Conservation (phyloP, 306 rosid genomes). For the Sesbania bispinosa region DNA sequence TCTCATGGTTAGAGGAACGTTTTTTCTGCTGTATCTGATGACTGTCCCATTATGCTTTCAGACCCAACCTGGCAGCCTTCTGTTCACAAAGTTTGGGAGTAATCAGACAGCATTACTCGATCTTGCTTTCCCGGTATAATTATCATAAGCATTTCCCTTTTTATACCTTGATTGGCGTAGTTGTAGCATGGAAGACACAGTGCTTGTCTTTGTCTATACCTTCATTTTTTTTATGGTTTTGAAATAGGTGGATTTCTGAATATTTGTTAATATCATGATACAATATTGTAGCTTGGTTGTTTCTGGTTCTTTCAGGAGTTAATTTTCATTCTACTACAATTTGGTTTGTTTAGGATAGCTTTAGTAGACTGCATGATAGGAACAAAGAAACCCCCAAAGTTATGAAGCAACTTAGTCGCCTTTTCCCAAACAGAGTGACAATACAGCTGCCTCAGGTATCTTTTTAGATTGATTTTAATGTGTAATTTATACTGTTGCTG, state of each 20-base stretch:
- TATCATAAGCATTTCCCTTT: neutral
- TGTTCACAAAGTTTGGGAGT: constrained; percentile 89
- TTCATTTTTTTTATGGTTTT: constrained; percentile 5
- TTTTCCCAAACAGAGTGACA: constrained; percentile 87
- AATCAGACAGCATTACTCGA: constrained; percentile 94
- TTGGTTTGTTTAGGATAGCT: constrained; percentile 64
- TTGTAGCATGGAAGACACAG: constrained; percentile 4
- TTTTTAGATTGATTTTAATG: neutral
- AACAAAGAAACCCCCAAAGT: constrained; percentile 86
- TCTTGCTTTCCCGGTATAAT: constrained; percentile 93
- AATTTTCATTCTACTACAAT: neutral
- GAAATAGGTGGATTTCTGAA: neutral
- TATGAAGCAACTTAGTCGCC: constrained; percentile 78
- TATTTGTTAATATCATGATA: neutral
- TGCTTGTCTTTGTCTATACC: neutral
- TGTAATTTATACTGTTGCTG: constrained; percentile 7
- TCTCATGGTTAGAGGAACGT: neutral
- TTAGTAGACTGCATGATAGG: constrained; percentile 86
- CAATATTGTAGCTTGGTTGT: neutral
- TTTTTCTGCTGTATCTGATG: constrained; percentile 18
- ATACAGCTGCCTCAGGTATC: constrained; percentile 91
- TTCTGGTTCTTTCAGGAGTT: constrained; percentile 23
- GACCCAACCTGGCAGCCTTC: constrained; percentile 93
- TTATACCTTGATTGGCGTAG: neutral
- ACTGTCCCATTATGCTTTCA: constrained; percentile 31